These are phyloP conservation scores for Lunasporangiospora selenospora DNA, from an alignment of 192 early-diverging fungal genomes.

Conservation along the genomic window DNA sequence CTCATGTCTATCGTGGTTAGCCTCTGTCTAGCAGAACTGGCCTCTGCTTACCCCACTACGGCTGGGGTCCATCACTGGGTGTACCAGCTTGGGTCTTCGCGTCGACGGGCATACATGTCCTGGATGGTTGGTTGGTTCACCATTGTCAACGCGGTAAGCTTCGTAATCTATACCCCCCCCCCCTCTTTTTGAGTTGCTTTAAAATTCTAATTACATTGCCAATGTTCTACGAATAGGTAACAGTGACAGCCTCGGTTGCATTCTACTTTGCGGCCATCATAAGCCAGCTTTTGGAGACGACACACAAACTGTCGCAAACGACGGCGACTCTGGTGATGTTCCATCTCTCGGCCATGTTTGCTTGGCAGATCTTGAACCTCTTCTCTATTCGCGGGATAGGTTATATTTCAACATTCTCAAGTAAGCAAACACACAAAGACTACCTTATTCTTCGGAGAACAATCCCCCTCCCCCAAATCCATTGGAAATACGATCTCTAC, in stretches of 20 bases:
- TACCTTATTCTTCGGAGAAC: no score
- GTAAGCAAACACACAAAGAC: no score
- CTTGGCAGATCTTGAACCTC: constrained; percentile 31
- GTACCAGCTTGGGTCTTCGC: constrained; percentile 13
- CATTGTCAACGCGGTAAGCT: constrained; percentile 32
- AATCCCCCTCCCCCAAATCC: no score
- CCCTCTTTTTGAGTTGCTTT: no score
- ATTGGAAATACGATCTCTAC: no score
- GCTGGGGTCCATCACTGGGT: constrained; percentile 40
- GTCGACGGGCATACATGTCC: constrained; percentile 15
- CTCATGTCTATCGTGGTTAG: constrained; percentile 31
- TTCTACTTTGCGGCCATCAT: constrained; percentile 34
- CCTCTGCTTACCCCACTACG: constrained; percentile 30
- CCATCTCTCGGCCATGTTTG: constrained; percentile 23
- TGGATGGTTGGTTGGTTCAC: constrained; percentile 42
- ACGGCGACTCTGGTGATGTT: constrained; percentile 33
- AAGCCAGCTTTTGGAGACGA: constrained; percentile 16
- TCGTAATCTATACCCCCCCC: no score
- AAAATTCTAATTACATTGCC: no score
- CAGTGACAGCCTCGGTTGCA: constrained; percentile 28
- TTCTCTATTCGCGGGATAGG: constrained; percentile 17
- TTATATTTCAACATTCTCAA: constrained; percentile 15
- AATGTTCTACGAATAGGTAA: no score
- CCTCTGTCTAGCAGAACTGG: constrained; percentile 30
- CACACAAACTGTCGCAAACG: constrained; percentile 8